Percentiles rank a stretch among this genome's conserved stretches.
Evolutionary conservation across 2,329 filamentous ascomycete species (phyloP).

Genomic region (Aphanoascus verrucosus): DNA sequence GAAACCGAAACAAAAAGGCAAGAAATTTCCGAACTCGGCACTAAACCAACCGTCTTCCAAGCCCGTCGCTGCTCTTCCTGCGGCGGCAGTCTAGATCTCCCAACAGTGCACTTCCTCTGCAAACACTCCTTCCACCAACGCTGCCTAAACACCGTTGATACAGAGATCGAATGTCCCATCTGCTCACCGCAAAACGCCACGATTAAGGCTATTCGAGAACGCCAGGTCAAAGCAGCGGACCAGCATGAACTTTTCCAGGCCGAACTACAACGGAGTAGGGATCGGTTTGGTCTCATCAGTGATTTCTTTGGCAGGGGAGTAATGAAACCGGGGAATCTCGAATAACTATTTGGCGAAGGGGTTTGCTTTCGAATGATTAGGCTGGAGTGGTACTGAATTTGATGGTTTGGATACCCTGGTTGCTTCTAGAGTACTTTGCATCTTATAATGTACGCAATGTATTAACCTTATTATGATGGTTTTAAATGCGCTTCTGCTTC

Average conservation of each 20-base stretch:
- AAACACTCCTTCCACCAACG: constrained; percentile 94
- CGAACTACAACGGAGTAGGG: constrained; percentile 64
- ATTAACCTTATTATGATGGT: background rate
- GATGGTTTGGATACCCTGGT: no score
- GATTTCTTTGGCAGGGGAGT: constrained; percentile 94
- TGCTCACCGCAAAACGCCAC: constrained; percentile 78
- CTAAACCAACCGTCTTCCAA: constrained; percentile 80
- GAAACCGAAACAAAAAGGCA: constrained; percentile 71
- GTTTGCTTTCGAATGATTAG: background rate
- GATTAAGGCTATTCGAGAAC: constrained; percentile 72
- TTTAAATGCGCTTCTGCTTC: no score
- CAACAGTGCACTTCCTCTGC: constrained; percentile 90
- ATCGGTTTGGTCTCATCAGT: constrained; percentile 80
- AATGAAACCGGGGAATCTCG: constrained; percentile 45
- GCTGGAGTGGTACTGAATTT: background rate
- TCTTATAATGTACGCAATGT: background rate
- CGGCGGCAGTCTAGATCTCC: constrained; percentile 65
- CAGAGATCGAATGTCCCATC: constrained; percentile 68
- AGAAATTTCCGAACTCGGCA: constrained; percentile 66
- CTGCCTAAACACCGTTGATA: constrained; percentile 61
- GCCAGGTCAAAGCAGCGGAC: constrained; percentile 75
- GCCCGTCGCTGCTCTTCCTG: constrained; percentile 80
- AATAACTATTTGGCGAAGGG: background rate
- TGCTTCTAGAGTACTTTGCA: no score
- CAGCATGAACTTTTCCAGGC: constrained; percentile 82